Conservation (phyloP, 2,329 filamentous ascomycete genomes). For the Graphium sp. region DNA sequence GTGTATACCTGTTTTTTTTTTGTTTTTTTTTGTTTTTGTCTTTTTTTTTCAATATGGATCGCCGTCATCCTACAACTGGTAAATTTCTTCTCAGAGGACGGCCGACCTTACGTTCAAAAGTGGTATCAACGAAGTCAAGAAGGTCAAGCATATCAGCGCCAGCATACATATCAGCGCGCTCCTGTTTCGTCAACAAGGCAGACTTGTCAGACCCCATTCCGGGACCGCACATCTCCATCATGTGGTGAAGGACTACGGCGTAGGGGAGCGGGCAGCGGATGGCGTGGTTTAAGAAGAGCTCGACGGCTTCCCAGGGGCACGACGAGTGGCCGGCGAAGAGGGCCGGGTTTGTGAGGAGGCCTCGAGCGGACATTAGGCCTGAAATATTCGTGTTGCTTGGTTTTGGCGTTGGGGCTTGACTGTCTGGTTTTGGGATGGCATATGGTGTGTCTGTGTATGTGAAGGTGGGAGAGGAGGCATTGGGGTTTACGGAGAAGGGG, state of each 20-base stretch:
- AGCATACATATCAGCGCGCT: conserved; percentile 30
- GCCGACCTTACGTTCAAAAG: conserved; percentile 15
- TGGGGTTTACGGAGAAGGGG: conserved; percentile 19
- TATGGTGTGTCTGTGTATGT: too few relatives aligned
- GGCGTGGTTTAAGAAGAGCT: conserved; percentile 42
- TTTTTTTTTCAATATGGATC: conserved; percentile 1
- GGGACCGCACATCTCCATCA: conserved; percentile 48
- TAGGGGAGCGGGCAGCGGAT: conserved; percentile 41
- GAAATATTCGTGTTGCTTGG: conserved; percentile 30
- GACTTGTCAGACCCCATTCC: conserved; percentile 35
- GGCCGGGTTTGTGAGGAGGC: conserved; percentile 49
- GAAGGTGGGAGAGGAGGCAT: conserved; percentile 12
- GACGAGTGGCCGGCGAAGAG: conserved; percentile 39
- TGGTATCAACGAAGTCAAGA: conserved; percentile 41
- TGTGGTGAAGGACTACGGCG: conserved; percentile 47
- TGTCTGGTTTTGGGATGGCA: conserved; percentile 13
- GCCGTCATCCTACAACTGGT: background rate
- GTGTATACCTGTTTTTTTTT: conserved; percentile 1
- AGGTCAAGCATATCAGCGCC: conserved; percentile 37
- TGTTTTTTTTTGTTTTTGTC: conserved; percentile 1
- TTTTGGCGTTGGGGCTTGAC: conserved; percentile 8
- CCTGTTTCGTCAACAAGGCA: conserved; percentile 35
- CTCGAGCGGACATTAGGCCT: conserved; percentile 55
- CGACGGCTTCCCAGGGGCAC: conserved; percentile 46
- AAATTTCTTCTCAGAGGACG: too few relatives aligned